A percentile compares a stretch with the other conserved stretches of the same genome.
Evolutionary conservation across 768 basidiomycete species (phyloP).

Genomic region (Lentinula edodes): DNA sequence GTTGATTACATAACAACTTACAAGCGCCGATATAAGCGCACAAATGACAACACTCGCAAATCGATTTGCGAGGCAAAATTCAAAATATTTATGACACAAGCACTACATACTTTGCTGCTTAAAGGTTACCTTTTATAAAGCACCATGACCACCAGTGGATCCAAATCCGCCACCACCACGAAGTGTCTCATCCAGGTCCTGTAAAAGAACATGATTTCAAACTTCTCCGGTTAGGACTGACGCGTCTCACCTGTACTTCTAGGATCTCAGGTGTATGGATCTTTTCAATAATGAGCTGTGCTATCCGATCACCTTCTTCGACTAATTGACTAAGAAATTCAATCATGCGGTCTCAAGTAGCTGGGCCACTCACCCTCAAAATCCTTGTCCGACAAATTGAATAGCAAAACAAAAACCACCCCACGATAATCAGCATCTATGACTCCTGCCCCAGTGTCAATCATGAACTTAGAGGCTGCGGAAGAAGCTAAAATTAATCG

Average conservation of each 20-base stretch:
- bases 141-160: conserved; percentile 82
- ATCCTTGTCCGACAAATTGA: conserved; percentile 87
- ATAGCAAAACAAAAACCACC: conserved; percentile 83
- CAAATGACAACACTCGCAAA: too few relatives aligned
- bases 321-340: conserved; percentile 39
- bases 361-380: conserved; percentile 58
- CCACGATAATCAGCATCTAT: conserved; percentile 97
- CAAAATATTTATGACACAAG: too few relatives aligned
- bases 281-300: conserved; percentile 89
- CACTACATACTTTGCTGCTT: too few relatives aligned
- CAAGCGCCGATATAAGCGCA: not conserved
- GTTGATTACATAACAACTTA: not conserved
- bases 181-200: conserved; percentile 82
- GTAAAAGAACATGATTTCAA: conserved; percentile 7
- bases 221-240: conserved; percentile 1
- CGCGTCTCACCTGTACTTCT: conserved; percentile 71
- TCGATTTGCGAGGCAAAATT: too few relatives aligned
- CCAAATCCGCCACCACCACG: conserved; percentile 90
- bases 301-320: conserved; percentile 89
- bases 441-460: conserved; percentile 96
- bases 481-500: not conserved
- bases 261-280: conserved; percentile 82
- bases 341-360: not conserved
- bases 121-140: conserved; percentile 23
- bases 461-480: conserved; percentile 93